Evolutionary conservation across 2,329 filamentous ascomycete genomes (phyloP), one percentile per base, ranked within the genome.

Genomic region (Cadophora sp.): DNA sequence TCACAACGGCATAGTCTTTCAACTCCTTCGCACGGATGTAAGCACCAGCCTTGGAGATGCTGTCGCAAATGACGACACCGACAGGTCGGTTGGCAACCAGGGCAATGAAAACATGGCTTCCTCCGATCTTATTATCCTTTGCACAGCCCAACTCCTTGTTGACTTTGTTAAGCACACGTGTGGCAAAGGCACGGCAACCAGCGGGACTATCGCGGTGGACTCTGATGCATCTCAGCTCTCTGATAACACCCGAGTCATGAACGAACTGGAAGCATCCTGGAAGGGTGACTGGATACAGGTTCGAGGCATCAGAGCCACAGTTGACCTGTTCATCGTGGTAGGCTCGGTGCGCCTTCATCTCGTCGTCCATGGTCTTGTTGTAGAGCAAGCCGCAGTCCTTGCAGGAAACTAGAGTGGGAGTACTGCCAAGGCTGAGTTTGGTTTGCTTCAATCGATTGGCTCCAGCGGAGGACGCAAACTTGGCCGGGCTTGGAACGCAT

Each of bases 31-130:
- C 20, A 13, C 7, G 53, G 1, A 13, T 9, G 53, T 36, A 51
- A 14, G 24, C 30, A 41, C 45, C 30, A 16, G 45, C 59, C 6
- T 53, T 18, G 4, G 33, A 63, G 58, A 73, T 70, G 18, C 59
- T 30, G 56, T 72, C 70, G 3, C 56, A 66, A 43, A 74, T 27
- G 2, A 73, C 36, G 13, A 71, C 60, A 22, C 61, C 69, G 13
- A 69, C 68, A 24, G 68, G 58, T 18, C 56, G 22, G 8, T 45
- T 16, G 22, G 68, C 63, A 30, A 73, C 62, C 18, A 67, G 59
- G 22, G 70, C 70, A n/a, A 74, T 59, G 55, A 70, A 75, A 11
- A 74, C 41, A 30, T 70, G 71, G 56, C 70, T 72, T 2, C 66
- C 64, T 16, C 66, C 65, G 18, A 71, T 67, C 2, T 55, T 47